Base-by-base conservation (phyloP, 2,329 filamentous ascomycete genomes). In the Aspergillus fischeri region DNA sequence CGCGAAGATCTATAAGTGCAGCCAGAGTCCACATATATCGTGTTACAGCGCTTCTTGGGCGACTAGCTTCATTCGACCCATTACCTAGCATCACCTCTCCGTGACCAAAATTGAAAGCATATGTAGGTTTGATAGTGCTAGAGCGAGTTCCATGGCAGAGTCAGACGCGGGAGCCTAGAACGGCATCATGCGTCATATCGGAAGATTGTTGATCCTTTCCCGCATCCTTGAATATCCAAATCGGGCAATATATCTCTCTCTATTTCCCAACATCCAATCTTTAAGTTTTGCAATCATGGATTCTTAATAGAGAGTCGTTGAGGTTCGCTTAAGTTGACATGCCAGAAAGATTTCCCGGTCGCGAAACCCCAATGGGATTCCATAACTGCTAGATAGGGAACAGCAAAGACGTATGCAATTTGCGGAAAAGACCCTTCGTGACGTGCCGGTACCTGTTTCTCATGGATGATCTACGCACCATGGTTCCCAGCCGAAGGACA, bases 181-280 rank as follows among this genome's bases (percentile, higher is more conserved):
- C 5, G 10, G 25, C 29, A 52, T 50, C 3, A 56, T 57, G 57
- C 57, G 57, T 59, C 57, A 57, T 59, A 14, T 10, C 51, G 57
- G 54, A 17, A 21, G 21, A 55, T 24, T 2, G 9, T 52, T 56
- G 17, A 53, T 56, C 48, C 50, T 49, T 7, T 7, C 10, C 50
- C 47, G 41, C 3, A 20, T 4, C 7, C 5, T 14, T 9, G 9
- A n/a, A 28, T 24, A 27, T 53, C 51, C 49, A 6, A 11, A 56
- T 53, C 20, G 17, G 45, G 54, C 41, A 53, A 49, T 28, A 45
- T 42, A 48, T 35, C 14, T 44, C 24, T 32, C 32, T 14, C 8
- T 20, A 29, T 24, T 24, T n/a, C 14, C 4, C 5, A 38, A 38
- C 5, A 3, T 17, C 14, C 4, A 2, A 32, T 32, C 29, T 10